phyloP scores from a whole-genome alignment of 2,329 filamentous ascomycete genomes.

The Nothomitra cinnamomea region DNA sequence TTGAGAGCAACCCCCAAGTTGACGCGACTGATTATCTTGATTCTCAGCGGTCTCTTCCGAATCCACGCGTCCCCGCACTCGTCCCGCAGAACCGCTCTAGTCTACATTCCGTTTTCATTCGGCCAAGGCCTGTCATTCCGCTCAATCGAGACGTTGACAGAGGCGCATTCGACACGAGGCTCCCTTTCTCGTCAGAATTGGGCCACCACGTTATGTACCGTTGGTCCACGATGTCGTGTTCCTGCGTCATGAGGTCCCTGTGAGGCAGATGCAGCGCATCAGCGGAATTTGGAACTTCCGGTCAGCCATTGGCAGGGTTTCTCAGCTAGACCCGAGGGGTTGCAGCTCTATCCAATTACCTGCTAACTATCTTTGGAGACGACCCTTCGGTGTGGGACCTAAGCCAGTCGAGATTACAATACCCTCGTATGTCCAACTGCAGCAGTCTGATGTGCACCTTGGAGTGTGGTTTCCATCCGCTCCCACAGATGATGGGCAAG shows the following conservation, averaged over 20 bases:
- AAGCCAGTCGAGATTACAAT: too few relatives aligned
- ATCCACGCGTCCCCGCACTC: constrained; percentile 2
- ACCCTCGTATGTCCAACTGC: too few relatives aligned
- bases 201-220: constrained; percentile 1
- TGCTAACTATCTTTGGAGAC: too few relatives aligned
- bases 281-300: not conserved
- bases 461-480: too few relatives aligned
- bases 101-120: not conserved
- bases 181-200: not conserved
- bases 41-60: not conserved
- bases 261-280: not conserved
- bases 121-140: constrained; percentile 3
- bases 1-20: too few relatives aligned
- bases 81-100: not conserved
- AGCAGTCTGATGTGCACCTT: too few relatives aligned
- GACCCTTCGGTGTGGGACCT: too few relatives aligned
- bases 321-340: not conserved
- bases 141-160: not conserved
- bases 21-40: too few relatives aligned
- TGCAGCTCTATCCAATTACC: too few relatives aligned
- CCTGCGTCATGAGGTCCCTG: constrained; percentile 2
- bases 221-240: constrained; percentile 1
- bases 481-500: too few relatives aligned
- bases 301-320: constrained; percentile 1
- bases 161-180: not conserved